These are phyloP conservation scores for Pterocarpus macrocarpus DNA, from an alignment of 306 rosid species.

Conservation along the genomic window DNA sequence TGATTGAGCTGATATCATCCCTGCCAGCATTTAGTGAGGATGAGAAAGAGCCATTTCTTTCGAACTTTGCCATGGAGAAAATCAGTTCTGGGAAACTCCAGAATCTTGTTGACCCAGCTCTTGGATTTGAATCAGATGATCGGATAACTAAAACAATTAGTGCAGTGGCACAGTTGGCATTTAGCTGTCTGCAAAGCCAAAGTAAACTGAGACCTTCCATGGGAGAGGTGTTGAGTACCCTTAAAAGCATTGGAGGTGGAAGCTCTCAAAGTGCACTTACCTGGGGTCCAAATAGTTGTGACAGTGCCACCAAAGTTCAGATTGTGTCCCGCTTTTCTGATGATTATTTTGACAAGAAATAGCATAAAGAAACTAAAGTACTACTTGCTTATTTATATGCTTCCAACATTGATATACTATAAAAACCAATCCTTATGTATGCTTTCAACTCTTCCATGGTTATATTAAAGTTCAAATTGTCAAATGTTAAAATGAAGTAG, in stretches of 20 bases:
- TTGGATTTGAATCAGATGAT: slow-evolving; percentile 61
- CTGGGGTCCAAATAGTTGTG: slow-evolving; percentile 3
- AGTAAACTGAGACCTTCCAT: slow-evolving; percentile 75
- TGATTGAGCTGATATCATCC: slow-evolving; percentile 78
- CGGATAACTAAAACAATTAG: slow-evolving; percentile 52
- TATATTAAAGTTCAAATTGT: neutral
- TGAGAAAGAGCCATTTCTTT: slow-evolving; percentile 57
- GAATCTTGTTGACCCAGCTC: slow-evolving; percentile 63
- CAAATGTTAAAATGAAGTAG: neutral
- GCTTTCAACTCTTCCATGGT: neutral
- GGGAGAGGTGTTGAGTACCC: slow-evolving; percentile 59
- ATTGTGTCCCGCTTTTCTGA: slow-evolving; percentile 39
- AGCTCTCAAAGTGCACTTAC: slow-evolving; percentile 13
- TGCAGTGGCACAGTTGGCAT: slow-evolving; percentile 73
- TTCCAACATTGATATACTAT: neutral
- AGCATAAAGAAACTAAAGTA: neutral
- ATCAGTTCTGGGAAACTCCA: slow-evolving; percentile 55
- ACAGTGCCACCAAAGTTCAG: slow-evolving; percentile 14
- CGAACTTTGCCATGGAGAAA: slow-evolving; percentile 64
- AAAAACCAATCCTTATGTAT: neutral
- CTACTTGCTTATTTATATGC: neutral
- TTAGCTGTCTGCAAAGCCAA: slow-evolving; percentile 62
- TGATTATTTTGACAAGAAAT: slow-evolving; percentile 33
- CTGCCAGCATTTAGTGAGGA: slow-evolving; percentile 63
- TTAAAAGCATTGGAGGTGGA: slow-evolving; percentile 42